Evolutionary conservation across 2,329 filamentous ascomycete genomes (phyloP), one percentile per base, ranked within the genome.

Genomic region (Penicillium sp.): DNA sequence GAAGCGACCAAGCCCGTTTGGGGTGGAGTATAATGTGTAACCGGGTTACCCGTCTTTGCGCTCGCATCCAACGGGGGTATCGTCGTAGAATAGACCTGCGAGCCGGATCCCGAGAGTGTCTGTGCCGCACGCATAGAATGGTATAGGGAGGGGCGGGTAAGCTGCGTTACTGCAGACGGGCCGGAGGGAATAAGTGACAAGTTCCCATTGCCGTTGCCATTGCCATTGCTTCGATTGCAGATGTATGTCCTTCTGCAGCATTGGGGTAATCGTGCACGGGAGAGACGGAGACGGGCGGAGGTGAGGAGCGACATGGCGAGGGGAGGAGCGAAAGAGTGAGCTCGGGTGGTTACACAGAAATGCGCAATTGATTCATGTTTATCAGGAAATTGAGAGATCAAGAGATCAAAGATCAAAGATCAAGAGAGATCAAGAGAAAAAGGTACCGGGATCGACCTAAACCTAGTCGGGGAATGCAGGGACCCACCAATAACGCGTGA

Each of bases 1-100:
- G 58, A 65, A 10, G 73, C 71, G 40, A 77, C 54, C 14, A 77
- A 40, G 5, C 74, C 75, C 2, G 61, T 73, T 14, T 64, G 69
- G 1, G 74, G 74, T 10, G 70, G 69, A n/a, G 58, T 63, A 55
- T 77, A 77, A 46, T 63, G 64, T 32, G 60, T 56, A 11, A 52
- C 51, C 7, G 57, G 55, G 11, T 52, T 56, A 29, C 42, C 38
- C 42, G 20, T 48, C 44, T 32, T 45, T 22, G n/a, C 22, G 10
- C 46, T 38, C 5, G 43, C 24, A 28, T 42, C 18, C 3, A 38
- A n/a, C 24, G 32, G 36, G 20, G 22, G 45, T 28, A 41, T 42
- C 35, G 47, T 23, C 11, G 52, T 44, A 16, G 49, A 49, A 37
- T 50, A 42, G 18, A 26, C 44, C n/a, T 51, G 48, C 2, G 41